A percentile compares a stretch with the other conserved stretches of the same genome.
These are phyloP conservation scores for Emergomyces orientalis DNA, from an alignment of 2,329 filamentous ascomycete species.

Conservation along the genomic window DNA sequence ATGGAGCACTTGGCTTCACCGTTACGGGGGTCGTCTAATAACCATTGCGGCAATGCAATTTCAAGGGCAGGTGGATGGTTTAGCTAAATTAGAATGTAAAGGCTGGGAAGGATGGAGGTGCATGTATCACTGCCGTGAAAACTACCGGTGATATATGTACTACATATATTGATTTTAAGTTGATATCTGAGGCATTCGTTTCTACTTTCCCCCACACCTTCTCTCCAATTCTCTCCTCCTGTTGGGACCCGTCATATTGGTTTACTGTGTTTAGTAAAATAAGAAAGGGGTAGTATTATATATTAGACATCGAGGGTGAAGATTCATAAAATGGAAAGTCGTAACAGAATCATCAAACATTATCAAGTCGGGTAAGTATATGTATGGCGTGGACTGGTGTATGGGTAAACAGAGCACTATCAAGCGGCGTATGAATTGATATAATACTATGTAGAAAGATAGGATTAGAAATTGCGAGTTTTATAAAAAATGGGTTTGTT, in stretches of 20 bases:
- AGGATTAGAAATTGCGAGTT: neutral
- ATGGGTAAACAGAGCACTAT: neutral
- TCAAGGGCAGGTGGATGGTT: neutral
- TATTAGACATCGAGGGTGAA: neutral
- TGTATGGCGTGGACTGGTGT: too few relatives aligned
- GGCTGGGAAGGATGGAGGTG: neutral
- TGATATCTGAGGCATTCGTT: neutral
- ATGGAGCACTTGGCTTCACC: neutral
- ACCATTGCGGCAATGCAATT: neutral
- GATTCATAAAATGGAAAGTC: neutral
- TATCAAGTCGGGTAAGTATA: neutral
- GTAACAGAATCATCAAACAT: neutral
- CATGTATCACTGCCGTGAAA: neutral
- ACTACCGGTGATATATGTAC: neutral
- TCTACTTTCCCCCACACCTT: too few relatives aligned
- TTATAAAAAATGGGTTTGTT: too few relatives aligned
- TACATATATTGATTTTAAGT: neutral
- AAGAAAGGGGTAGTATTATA: neutral
- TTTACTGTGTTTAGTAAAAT: neutral
- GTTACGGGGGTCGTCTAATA: neutral
- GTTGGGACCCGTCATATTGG: too few relatives aligned
- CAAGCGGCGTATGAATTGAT: conserved; percentile 36
- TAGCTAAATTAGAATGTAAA: too few relatives aligned
- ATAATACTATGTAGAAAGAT: conserved; percentile 30
- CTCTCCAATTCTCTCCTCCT: neutral